These are phyloP conservation scores for Marasmius oreades DNA, from an alignment of 1,284 basidiomycete genomes.

Conservation along the genomic window DNA sequence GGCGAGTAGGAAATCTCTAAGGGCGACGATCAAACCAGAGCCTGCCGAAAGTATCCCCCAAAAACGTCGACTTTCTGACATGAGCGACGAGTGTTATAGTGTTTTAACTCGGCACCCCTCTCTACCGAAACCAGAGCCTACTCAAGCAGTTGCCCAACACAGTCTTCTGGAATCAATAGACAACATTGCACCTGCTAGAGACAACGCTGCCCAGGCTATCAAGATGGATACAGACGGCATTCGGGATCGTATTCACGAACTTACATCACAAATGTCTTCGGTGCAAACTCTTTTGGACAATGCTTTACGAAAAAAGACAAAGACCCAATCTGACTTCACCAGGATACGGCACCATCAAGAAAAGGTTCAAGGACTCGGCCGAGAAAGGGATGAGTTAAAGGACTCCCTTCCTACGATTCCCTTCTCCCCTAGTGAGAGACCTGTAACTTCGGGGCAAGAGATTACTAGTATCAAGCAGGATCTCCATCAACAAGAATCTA, in stretches of 20 bases:
- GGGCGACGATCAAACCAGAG: slow-evolving; percentile 29
- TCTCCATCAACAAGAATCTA: neutral
- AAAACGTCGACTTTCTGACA: slow-evolving; percentile 31
- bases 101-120: too few species aligned
- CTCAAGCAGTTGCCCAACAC: slow-evolving; percentile 12
- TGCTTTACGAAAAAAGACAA: slow-evolving; percentile 24
- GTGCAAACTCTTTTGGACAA: slow-evolving; percentile 20
- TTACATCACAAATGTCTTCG: slow-evolving; percentile 25
- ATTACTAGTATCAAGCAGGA: neutral
- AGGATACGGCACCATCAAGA: slow-evolving; percentile 20
- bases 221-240: slow-evolving; percentile 18
- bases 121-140: too few species aligned
- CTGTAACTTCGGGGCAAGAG: slow-evolving; percentile 16
- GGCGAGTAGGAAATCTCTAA: neutral
- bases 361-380: slow-evolving; percentile 20
- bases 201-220: slow-evolving; percentile 1
- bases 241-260: slow-evolving; percentile 23
- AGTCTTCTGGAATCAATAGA: slow-evolving; percentile 26
- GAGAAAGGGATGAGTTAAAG: slow-evolving; percentile 23
- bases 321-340: slow-evolving; percentile 28
- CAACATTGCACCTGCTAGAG: slow-evolving; percentile 16
- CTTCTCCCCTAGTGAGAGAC: neutral
- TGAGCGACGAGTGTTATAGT: too few species aligned
- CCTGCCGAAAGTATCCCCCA: slow-evolving; percentile 27
- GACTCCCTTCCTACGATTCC: slow-evolving; percentile 23